These are phyloP conservation scores for Rutstroemia sp. DNA, from an alignment of 2,329 filamentous ascomycete genomes.

Conservation along the genomic window DNA sequence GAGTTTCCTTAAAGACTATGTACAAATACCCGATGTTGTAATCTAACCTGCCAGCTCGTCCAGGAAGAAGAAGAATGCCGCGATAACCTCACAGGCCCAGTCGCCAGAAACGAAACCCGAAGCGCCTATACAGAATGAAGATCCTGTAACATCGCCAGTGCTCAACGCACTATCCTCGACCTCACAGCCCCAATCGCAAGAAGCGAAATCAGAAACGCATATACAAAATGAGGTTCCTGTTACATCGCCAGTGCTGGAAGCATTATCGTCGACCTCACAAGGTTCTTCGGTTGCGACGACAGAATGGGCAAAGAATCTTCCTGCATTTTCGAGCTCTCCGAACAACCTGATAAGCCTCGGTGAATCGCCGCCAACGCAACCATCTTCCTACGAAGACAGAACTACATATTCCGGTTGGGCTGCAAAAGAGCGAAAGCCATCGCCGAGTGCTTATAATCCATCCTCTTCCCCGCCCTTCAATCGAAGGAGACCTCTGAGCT, in stretches of 20 bases:
- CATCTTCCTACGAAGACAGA: conserved; percentile 29
- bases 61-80: conserved; percentile 10
- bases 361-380: conserved; percentile 35
- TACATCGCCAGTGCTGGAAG: conserved; percentile 27
- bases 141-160: conserved; percentile 24
- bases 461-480: conserved; percentile 29
- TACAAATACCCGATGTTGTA: background rate
- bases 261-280: conserved; percentile 25
- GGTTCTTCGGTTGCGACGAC: conserved; percentile 24
- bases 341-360: conserved; percentile 36
- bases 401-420: conserved; percentile 24
- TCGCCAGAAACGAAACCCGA: conserved; percentile 25
- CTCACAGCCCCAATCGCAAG: conserved; percentile 19
- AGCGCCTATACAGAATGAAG: conserved; percentile 17
- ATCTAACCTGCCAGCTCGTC: conserved; percentile 1
- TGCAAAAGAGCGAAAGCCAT: conserved; percentile 25
- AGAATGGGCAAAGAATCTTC: conserved; percentile 39
- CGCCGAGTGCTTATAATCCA: conserved; percentile 19
- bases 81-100: conserved; percentile 11
- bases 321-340: conserved; percentile 35
- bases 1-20: conserved; percentile 12
- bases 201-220: conserved; percentile 21
- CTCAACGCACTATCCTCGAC: conserved; percentile 27
- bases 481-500: conserved; percentile 44
- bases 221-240: conserved; percentile 19